Conservation (phyloP, 169 alveolate species). For the Cryptosporidium xiaoi region DNA sequence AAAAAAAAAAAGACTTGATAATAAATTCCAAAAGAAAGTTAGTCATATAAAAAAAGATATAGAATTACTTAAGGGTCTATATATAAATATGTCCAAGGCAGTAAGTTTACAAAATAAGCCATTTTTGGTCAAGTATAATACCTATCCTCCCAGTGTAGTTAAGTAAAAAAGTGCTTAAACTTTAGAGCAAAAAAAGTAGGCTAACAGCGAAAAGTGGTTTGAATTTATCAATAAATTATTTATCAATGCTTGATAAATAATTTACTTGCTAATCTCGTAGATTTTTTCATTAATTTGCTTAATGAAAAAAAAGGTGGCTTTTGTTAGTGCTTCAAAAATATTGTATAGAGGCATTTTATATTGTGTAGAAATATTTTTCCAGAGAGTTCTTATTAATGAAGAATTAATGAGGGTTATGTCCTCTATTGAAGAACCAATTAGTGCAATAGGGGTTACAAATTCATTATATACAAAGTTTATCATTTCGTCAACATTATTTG, state of each 20-base stretch:
- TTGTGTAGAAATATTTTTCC: slow-evolving; percentile 34
- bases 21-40: slow-evolving; percentile 24
- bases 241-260: neutral
- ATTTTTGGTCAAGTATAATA: neutral
- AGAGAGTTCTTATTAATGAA: slow-evolving; percentile 33
- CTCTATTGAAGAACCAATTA: slow-evolving; percentile 50
- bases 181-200: no score
- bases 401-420: slow-evolving; percentile 30
- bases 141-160: neutral
- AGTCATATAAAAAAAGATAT: slow-evolving; percentile 9
- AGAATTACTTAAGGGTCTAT: neutral
- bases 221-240: no score
- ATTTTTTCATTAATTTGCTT: slow-evolving; percentile 54
- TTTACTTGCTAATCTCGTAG: slow-evolving; percentile 10
- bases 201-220: no score
- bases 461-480: slow-evolving; percentile 48
- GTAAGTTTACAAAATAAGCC: slow-evolving; percentile 10
- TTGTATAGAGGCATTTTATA: slow-evolving; percentile 32
- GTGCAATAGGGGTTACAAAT: slow-evolving; percentile 55
- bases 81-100: neutral
- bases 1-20: neutral
- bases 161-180: neutral
- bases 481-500: slow-evolving; percentile 32
- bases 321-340: slow-evolving; percentile 41
- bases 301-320: slow-evolving; percentile 67